Percentiles rank a stretch among this genome's conserved stretches.
phyloP scores from a whole-genome alignment of 768 basidiomycete genomes.

The Kwoniella mangroviensis region DNA sequence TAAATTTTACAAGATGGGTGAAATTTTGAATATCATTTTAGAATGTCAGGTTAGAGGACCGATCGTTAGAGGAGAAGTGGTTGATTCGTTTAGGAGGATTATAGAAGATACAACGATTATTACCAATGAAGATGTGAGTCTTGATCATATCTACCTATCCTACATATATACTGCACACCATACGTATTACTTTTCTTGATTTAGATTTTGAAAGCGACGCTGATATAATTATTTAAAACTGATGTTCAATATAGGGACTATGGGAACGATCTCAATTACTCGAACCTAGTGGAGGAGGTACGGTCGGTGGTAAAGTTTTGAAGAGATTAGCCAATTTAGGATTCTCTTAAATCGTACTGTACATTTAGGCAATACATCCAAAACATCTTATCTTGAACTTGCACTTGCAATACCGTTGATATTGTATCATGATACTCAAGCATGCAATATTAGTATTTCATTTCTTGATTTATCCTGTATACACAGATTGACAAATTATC shows the following conservation, averaged over 20 bases:
- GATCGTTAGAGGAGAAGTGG: conserved; percentile 31
- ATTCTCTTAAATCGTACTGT: conserved; percentile 2
- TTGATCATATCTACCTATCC: not conserved
- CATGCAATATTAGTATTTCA: no score
- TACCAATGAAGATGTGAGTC: conserved; percentile 52
- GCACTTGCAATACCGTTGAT: no score
- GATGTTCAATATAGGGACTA: conserved; percentile 6
- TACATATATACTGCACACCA: no score
- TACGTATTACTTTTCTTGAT: not conserved
- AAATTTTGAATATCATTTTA: conserved; percentile 76
- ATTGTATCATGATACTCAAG: no score
- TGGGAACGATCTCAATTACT: conserved; percentile 28
- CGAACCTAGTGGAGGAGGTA: conserved; percentile 27
- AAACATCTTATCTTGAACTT: no score
- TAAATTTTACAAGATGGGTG: conserved; percentile 90
- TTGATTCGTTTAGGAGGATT: conserved; percentile 32
- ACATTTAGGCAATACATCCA: no score
- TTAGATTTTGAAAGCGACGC: not conserved
- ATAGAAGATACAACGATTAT: conserved; percentile 49
- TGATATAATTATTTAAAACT: not conserved
- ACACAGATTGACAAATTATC: no score
- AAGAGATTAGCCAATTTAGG: conserved; percentile 20
- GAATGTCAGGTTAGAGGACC: conserved; percentile 71
- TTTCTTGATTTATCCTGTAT: no score
- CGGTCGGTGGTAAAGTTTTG: conserved; percentile 23